Evolutionary conservation across 2,329 filamentous ascomycete species (phyloP).

Genomic region (Talaromyces albobiverticillius): DNA sequence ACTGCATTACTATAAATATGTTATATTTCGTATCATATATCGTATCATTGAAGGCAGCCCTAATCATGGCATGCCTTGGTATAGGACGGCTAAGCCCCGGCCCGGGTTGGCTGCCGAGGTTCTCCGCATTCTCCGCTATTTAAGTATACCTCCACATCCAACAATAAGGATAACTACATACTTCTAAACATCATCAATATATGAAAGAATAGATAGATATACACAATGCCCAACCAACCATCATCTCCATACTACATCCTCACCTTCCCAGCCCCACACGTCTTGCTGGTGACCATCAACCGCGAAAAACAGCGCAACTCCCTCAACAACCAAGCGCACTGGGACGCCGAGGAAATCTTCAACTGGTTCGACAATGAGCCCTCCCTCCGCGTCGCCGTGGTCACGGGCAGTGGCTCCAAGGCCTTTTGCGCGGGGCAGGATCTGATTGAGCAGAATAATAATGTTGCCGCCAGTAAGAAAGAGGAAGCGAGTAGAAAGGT

Average conservation of each 20-base stretch:
- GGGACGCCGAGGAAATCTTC: constrained; percentile 42
- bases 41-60: no score
- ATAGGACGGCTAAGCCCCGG: no score
- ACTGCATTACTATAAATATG: not conserved
- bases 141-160: not conserved
- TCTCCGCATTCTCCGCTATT: not conserved
- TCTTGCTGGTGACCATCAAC: constrained; percentile 49
- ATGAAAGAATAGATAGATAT: not conserved
- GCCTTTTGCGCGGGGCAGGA: constrained; percentile 47
- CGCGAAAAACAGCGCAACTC: constrained; percentile 44
- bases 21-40: no score
- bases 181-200: no score
- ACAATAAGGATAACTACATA: no score
- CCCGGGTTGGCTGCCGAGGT: no score
- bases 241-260: constrained; percentile 30
- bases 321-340: constrained; percentile 41
- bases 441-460: constrained; percentile 40
- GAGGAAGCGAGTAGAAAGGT: constrained; percentile 15
- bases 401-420: constrained; percentile 43
- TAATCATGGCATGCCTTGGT: no score
- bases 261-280: constrained; percentile 42
- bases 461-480: constrained; percentile 20
- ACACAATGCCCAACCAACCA: constrained; percentile 22
- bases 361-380: constrained; percentile 46
- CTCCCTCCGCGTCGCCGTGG: constrained; percentile 37